A percentile compares a stretch with the other conserved stretches of the same genome.
These are phyloP conservation scores for Graphiopsis chlorocephala DNA, from an alignment of 2,329 filamentous ascomycete genomes.

Conservation along the genomic window DNA sequence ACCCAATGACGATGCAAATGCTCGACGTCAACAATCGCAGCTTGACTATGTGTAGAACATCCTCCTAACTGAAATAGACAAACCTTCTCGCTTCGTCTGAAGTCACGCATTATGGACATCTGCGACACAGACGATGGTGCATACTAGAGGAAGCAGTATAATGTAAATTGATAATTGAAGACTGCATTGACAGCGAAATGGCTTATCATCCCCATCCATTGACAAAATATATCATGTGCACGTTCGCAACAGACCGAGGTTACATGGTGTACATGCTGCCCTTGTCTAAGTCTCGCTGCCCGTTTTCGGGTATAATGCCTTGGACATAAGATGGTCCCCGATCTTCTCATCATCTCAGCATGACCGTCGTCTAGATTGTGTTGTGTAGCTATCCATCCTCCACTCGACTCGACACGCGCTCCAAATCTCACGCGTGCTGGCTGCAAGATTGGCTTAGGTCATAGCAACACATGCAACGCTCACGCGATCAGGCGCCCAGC, in stretches of 20 bases:
- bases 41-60: too few species aligned
- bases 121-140: not conserved
- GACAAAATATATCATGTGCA: too few species aligned
- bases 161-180: not conserved
- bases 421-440: not conserved
- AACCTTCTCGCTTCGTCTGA: not conserved
- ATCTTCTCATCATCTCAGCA: not conserved
- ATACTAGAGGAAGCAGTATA: not conserved
- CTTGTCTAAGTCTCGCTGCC: not conserved
- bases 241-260: too few species aligned
- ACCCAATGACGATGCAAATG: not conserved
- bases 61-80: too few species aligned
- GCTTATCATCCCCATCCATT: not conserved
- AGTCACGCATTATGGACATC: not conserved
- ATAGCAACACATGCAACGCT: not conserved
- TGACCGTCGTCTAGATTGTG: not conserved
- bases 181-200: not conserved
- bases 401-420: not conserved
- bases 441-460: not conserved
- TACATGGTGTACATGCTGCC: too few species aligned
- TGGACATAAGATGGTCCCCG: not conserved
- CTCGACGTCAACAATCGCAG: too few species aligned
- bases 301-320: not conserved
- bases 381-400: not conserved
- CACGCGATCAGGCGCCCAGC: conserved; percentile 7